These are phyloP conservation scores for Phytophthora crassamura DNA, from an alignment of 352 stramenopile species.

Conservation along the genomic window DNA sequence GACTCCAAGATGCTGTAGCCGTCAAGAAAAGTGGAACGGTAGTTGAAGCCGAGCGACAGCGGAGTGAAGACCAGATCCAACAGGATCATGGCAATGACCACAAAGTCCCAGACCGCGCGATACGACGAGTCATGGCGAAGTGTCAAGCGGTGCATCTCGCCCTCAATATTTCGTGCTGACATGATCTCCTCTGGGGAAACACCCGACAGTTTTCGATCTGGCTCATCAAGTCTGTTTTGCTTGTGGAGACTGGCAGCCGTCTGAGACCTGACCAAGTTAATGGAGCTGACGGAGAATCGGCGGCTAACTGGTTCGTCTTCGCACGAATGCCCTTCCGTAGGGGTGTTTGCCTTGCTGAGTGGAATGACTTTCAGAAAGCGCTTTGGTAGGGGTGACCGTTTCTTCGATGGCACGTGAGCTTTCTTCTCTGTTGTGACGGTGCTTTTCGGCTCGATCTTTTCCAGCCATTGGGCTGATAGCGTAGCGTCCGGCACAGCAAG, in stretches of 20 bases:
- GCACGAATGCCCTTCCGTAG: background rate
- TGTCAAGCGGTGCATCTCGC: slow-evolving; percentile 40
- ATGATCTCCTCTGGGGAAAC: slow-evolving; percentile 40
- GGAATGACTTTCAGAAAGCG: background rate
- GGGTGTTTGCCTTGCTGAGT: background rate
- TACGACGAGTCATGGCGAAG: slow-evolving; percentile 50
- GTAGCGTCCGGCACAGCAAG: slow-evolving; percentile 5
- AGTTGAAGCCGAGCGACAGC: slow-evolving; percentile 53
- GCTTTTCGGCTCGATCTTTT: background rate
- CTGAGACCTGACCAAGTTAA: slow-evolving; percentile 18
- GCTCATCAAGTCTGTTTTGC: slow-evolving; percentile 9
- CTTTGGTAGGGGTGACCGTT: background rate
- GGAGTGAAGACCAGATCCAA: slow-evolving; percentile 56
- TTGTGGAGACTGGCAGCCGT: background rate
- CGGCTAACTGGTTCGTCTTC: slow-evolving; percentile 24
- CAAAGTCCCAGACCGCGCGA: slow-evolving; percentile 46
- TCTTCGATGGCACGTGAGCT: background rate
- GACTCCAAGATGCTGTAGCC: slow-evolving; percentile 41
- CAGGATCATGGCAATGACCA: slow-evolving; percentile 53
- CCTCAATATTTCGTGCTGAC: slow-evolving; percentile 33
- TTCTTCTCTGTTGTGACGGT: background rate
- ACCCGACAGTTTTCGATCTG: background rate
- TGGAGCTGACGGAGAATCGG: slow-evolving; percentile 43
- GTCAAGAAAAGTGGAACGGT: slow-evolving; percentile 21
- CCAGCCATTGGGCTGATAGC: background rate